phyloP scores from a whole-genome alignment of 192 early-diverging fungal species.

The Podila epigama region DNA sequence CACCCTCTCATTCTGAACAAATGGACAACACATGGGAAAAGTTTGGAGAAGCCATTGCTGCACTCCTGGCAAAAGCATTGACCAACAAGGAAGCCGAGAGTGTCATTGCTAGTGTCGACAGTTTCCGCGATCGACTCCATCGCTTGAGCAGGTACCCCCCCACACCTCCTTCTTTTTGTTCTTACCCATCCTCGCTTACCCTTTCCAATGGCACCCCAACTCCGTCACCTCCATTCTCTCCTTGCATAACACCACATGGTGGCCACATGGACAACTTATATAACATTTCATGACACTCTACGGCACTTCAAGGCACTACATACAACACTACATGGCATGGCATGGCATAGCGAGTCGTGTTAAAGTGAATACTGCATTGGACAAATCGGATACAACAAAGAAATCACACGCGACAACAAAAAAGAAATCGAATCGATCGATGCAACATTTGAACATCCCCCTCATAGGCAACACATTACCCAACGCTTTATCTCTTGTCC shows the following conservation, averaged over 20 bases:
- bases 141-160: constrained; percentile 61
- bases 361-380: no score
- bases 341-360: no score
- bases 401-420: no score
- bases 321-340: no score
- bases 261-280: no score
- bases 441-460: no score
- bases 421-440: no score
- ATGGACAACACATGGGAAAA: constrained; percentile 59
- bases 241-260: not conserved
- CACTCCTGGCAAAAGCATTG: constrained; percentile 64
- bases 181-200: not conserved
- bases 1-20: not conserved
- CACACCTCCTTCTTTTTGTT: not conserved
- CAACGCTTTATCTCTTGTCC: no score
- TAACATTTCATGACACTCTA: no score
- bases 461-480: no score
- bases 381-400: no score
- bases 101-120: constrained; percentile 61
- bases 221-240: not conserved
- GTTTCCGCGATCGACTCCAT: constrained; percentile 71
- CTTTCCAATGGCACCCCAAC: not conserved
- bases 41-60: constrained; percentile 69
- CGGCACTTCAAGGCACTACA: no score
- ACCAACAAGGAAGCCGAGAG: constrained; percentile 73